Conservation (phyloP, 352 stramenopile species). For the Phytophthora pseudosyringae region DNA sequence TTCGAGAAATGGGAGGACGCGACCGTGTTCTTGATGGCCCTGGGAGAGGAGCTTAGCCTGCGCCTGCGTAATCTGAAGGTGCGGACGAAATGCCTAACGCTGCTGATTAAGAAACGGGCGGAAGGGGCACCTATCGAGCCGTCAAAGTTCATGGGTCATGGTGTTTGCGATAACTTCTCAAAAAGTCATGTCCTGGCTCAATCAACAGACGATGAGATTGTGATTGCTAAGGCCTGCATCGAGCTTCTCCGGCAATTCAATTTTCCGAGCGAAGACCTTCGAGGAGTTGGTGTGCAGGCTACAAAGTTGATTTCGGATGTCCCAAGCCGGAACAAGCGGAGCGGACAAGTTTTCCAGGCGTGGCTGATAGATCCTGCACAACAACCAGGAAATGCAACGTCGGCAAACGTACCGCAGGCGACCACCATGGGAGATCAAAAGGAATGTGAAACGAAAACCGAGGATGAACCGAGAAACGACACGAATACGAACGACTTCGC, state of each 20-base stretch:
- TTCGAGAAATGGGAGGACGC: constrained; percentile 81
- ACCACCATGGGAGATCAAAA: neutral
- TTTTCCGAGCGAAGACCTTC: constrained; percentile 65
- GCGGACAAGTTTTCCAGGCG: constrained; percentile 55
- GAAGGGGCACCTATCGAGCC: constrained; percentile 74
- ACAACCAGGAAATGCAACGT: constrained; percentile 3
- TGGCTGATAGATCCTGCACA: constrained; percentile 53
- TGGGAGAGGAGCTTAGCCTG: constrained; percentile 76
- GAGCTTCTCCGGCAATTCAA: constrained; percentile 68
- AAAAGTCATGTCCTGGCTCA: constrained; percentile 65
- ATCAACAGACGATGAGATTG: constrained; percentile 58
- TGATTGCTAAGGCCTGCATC: constrained; percentile 61
- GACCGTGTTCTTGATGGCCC: constrained; percentile 81
- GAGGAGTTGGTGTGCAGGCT: constrained; percentile 79
- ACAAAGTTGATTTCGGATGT: constrained; percentile 63
- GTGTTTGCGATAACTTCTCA: constrained; percentile 88
- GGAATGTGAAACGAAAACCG: constrained; percentile 16
- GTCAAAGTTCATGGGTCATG: constrained; percentile 89
- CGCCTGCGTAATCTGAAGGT: constrained; percentile 73
- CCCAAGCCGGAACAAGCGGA: constrained; percentile 19
- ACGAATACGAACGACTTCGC: constrained; percentile 4
- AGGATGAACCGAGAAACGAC: constrained; percentile 9
- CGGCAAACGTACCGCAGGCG: neutral
- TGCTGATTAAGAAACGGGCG: constrained; percentile 86
- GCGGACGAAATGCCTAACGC: constrained; percentile 66